Evolutionary conservation across 768 basidiomycete species (phyloP).

Genomic region (Sporobolomyces phaffii): DNA sequence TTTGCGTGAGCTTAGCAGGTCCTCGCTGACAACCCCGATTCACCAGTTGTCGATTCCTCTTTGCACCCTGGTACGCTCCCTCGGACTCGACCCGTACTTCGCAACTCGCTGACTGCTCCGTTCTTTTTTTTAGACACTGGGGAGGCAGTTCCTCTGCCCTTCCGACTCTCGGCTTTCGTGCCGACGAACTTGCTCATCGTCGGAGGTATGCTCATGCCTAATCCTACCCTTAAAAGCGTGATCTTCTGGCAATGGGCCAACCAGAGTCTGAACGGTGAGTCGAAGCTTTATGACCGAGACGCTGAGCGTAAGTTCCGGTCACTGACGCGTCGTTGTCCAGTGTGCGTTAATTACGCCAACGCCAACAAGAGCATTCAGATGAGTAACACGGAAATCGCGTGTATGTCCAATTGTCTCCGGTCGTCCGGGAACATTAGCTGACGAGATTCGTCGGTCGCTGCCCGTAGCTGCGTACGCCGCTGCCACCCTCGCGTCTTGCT

Average conservation of each 20-base stretch:
- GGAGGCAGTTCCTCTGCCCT: slow-evolving; percentile 48
- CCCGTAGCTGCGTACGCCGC: slow-evolving; percentile 46
- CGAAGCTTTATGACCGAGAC: no score
- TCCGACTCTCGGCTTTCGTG: slow-evolving; percentile 50
- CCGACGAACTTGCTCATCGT: slow-evolving; percentile 49
- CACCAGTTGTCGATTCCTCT: slow-evolving; percentile 39
- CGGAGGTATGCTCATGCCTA: slow-evolving; percentile 51
- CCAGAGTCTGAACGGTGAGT: slow-evolving; percentile 48
- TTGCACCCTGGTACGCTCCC: slow-evolving; percentile 37
- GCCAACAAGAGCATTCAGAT: slow-evolving; percentile 49
- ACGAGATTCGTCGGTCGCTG: background rate
- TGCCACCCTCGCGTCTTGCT: slow-evolving; percentile 48
- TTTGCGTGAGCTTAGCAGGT: no score
- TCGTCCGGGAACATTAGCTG: no score
- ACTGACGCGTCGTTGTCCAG: no score
- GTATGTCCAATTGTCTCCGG: slow-evolving; percentile 24
- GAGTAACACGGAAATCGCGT: slow-evolving; percentile 47
- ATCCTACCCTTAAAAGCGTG: slow-evolving; percentile 42
- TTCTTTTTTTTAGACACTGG: slow-evolving; percentile 44
- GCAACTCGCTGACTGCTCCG: background rate
- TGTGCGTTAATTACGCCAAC: slow-evolving; percentile 48
- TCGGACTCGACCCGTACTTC: background rate
- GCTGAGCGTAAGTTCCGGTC: no score
- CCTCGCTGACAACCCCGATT: no score
- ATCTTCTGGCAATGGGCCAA: slow-evolving; percentile 47